Conservation (phyloP, 2,329 filamentous ascomycete species). For the Aspergillus ruber region DNA sequence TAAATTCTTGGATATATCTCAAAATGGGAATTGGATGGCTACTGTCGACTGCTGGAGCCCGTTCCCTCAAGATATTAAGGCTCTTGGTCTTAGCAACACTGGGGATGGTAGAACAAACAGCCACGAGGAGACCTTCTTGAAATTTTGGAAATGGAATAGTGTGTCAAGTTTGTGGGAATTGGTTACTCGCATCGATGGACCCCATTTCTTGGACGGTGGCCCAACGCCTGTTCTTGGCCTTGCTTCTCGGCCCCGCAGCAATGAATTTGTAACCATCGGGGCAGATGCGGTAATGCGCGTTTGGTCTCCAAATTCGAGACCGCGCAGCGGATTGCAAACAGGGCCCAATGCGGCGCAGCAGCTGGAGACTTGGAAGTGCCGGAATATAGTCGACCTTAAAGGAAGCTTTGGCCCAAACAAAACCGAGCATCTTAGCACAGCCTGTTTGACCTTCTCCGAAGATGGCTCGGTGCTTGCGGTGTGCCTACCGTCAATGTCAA, state of each 20-base stretch:
- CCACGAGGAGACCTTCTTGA: slow-evolving; percentile 69
- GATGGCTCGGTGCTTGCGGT: slow-evolving; percentile 79
- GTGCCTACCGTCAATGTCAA: slow-evolving; percentile 33
- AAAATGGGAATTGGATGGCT: slow-evolving; percentile 81
- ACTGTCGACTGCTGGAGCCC: slow-evolving; percentile 90
- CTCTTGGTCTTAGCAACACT: slow-evolving; percentile 40
- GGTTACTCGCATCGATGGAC: slow-evolving; percentile 74
- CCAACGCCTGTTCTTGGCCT: slow-evolving; percentile 63
- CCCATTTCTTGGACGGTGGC: slow-evolving; percentile 57
- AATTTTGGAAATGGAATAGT: slow-evolving; percentile 74
- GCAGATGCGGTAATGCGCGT: slow-evolving; percentile 70
- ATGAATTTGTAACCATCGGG: slow-evolving; percentile 78
- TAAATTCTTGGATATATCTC: slow-evolving; percentile 66
- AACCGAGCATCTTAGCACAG: slow-evolving; percentile 42
- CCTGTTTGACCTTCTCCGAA: slow-evolving; percentile 69
- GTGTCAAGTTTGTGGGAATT: slow-evolving; percentile 60
- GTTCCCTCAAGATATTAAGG: slow-evolving; percentile 59
- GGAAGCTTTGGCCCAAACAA: slow-evolving; percentile 16
- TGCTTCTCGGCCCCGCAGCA: slow-evolving; percentile 59
- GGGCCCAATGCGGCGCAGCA: slow-evolving; percentile 41
- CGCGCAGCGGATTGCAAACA: slow-evolving; percentile 60
- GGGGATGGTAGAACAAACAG: slow-evolving; percentile 23
- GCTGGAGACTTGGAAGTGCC: slow-evolving; percentile 69
- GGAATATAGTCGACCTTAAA: slow-evolving; percentile 49
- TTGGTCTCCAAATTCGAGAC: slow-evolving; percentile 70